Evolutionary conservation across 805 yeast species (phyloP).

Genomic region (Candida fluviatilis): DNA sequence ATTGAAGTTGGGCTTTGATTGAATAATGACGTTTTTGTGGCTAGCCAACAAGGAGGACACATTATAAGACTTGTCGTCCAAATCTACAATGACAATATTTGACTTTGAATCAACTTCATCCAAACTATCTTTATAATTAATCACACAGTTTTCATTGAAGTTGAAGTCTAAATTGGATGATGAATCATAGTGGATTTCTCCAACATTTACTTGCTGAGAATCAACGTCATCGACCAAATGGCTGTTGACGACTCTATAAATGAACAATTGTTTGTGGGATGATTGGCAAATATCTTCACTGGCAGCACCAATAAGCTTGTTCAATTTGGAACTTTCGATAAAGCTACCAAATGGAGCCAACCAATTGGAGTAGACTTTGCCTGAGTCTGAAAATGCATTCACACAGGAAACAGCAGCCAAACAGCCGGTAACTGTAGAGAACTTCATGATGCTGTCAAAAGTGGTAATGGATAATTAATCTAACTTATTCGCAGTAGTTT

Average conservation of each 20-base stretch:
- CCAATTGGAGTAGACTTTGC: slow-evolving; percentile 16
- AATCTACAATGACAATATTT: slow-evolving; percentile 18
- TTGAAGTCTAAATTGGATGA: slow-evolving; percentile 15
- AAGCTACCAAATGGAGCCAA: slow-evolving; percentile 15
- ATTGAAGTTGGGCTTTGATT: slow-evolving; percentile 27
- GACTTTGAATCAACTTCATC: slow-evolving; percentile 4
- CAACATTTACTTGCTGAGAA: neutral
- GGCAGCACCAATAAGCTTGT: slow-evolving; percentile 10
- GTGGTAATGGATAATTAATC: no score
- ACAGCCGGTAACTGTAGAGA: neutral
- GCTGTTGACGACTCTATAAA: slow-evolving; percentile 21
- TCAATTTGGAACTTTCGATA: slow-evolving; percentile 15
- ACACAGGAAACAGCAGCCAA: slow-evolving; percentile 5
- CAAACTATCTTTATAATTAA: slow-evolving; percentile 4
- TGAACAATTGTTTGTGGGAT: slow-evolving; percentile 13
- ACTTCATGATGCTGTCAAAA: neutral
- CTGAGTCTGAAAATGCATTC: slow-evolving; percentile 22
- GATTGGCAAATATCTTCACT: slow-evolving; percentile 16
- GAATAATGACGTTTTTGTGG: slow-evolving; percentile 17
- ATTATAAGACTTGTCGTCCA: slow-evolving; percentile 15
- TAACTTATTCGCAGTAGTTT: no score
- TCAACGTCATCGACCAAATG: neutral
- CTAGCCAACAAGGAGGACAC: slow-evolving; percentile 2
- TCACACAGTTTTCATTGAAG: neutral
- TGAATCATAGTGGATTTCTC: slow-evolving; percentile 15